Evolutionary conservation across 2,329 filamentous ascomycete species (phyloP), one percentile per base, ranked within the genome.

Genomic region (Nothophoma quercina): DNA sequence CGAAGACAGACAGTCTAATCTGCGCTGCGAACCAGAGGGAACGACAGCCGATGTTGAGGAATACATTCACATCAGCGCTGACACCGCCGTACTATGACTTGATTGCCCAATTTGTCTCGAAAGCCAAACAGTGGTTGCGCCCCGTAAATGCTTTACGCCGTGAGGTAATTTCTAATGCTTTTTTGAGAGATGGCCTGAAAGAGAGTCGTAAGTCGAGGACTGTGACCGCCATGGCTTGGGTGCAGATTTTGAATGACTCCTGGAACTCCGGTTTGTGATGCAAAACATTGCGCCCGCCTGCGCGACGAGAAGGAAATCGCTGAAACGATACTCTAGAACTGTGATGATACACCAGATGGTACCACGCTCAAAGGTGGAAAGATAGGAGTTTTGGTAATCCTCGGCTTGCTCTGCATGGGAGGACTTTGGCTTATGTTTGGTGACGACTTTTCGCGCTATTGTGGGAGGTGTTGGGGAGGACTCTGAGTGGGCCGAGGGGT

Each of bases 91-190:
- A 39, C 47, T 60, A 38, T 61, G 30, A 47, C 46, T 18, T 44
- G 44, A 46, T 56, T 36, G 45, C 48, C 36, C 56, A 51, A 43
- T 36, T 39, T 46, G 43, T 49, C 42, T 52, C 52, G 44, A 38
- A 44, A 52, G 48, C 41, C 45, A 50, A 52, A 51, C 38, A 47
- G 39, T 50, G 54, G 54, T 64, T 70, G 67, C 69, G 63, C 68
- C 68, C 56, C 59, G 63, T 59, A 67, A 67, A 71, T 70, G 65
- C 67, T 62, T 58, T 29, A 59, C 58, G 62, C 58, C 65, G 62
- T 65, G 64, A 62, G 55, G 60, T 61, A 41, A 60, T 62, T 57
- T 73, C 69, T 72, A 73, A 71, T 72, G 65, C 69, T 64, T 72
- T 73, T 63, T 56, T 45, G 36, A 34, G 50, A 59, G 51, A 56